Evolutionary conservation across 2,329 filamentous ascomycete genomes (phyloP).

Genomic region (Passalora sequoiae): DNA sequence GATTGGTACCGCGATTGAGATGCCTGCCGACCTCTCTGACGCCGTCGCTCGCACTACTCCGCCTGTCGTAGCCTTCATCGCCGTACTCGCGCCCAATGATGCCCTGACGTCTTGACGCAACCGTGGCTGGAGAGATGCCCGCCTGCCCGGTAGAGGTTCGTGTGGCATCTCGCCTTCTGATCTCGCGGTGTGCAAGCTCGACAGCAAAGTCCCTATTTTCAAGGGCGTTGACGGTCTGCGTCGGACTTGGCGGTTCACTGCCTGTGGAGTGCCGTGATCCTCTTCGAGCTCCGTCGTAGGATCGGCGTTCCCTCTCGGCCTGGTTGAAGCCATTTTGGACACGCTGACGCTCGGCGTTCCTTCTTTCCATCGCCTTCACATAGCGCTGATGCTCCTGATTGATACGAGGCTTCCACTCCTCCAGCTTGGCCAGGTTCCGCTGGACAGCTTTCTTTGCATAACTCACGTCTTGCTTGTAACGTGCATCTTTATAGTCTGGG

Average conservation of each 20-base stretch:
- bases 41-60: slow-evolving; percentile 13
- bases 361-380: slow-evolving; percentile 48
- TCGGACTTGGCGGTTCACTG: slow-evolving; percentile 11
- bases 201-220: slow-evolving; percentile 73
- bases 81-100: slow-evolving; percentile 24
- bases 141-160: slow-evolving; percentile 48
- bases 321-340: slow-evolving; percentile 20
- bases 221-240: slow-evolving; percentile 55
- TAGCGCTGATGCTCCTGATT: slow-evolving; percentile 66
- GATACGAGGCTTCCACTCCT: slow-evolving; percentile 74
- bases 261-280: slow-evolving; percentile 13
- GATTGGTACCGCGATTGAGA: slow-evolving; percentile 15
- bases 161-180: slow-evolving; percentile 60
- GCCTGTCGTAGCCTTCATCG: slow-evolving; percentile 7
- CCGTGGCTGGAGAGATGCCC: slow-evolving; percentile 47
- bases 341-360: slow-evolving; percentile 28
- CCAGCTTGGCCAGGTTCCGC: slow-evolving; percentile 63
- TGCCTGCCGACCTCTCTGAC: slow-evolving; percentile 26
- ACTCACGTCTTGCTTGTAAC: slow-evolving; percentile 51
- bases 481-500: slow-evolving; percentile 64
- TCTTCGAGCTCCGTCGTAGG: slow-evolving; percentile 16
- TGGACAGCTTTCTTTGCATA: slow-evolving; percentile 59
- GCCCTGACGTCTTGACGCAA: slow-evolving; percentile 27
- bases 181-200: slow-evolving; percentile 67
- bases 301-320: slow-evolving; percentile 1